Conservation (phyloP, 805 yeast species). For the Spathaspora sp. region DNA sequence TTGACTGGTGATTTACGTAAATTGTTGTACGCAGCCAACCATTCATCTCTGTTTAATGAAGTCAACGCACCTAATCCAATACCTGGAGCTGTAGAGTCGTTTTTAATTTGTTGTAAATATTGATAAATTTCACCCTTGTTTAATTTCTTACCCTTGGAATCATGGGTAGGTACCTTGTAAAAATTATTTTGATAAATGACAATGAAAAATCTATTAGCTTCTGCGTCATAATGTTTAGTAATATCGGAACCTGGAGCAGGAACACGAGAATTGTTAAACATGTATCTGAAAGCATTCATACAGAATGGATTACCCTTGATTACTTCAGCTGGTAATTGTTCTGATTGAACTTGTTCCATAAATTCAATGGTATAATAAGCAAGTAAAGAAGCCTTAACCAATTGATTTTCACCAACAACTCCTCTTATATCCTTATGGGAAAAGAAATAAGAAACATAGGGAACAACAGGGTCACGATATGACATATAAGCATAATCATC, state of each 20-base stretch:
- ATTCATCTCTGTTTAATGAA: conserved; percentile 79
- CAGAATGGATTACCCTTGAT: conserved; percentile 79
- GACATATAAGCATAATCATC: conserved; percentile 88
- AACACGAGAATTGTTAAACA: conserved; percentile 87
- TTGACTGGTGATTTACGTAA: conserved; percentile 61
- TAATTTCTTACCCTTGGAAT: conserved; percentile 41
- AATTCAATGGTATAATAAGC: conserved; percentile 66
- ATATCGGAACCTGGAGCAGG: conserved; percentile 68
- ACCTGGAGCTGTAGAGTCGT: conserved; percentile 35
- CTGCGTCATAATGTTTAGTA: conserved; percentile 48
- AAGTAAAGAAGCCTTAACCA: conserved; percentile 73
- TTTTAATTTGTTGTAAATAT: conserved; percentile 54
- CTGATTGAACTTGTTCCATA: conserved; percentile 60
- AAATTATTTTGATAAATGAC: conserved; percentile 76
- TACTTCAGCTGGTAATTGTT: conserved; percentile 78
- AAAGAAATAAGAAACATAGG: conserved; percentile 88
- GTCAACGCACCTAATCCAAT: conserved; percentile 76
- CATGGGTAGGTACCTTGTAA: conserved; percentile 66
- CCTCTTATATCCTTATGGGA: conserved; percentile 69
- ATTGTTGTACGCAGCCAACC: conserved; percentile 58
- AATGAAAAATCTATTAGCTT: conserved; percentile 60
- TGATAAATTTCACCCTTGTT: conserved; percentile 47
- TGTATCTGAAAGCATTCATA: conserved; percentile 86
- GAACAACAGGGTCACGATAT: conserved; percentile 91
- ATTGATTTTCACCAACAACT: conserved; percentile 57